Base-by-base conservation (phyloP, 129 eudicot species). In the Deinandra increscens region DNA sequence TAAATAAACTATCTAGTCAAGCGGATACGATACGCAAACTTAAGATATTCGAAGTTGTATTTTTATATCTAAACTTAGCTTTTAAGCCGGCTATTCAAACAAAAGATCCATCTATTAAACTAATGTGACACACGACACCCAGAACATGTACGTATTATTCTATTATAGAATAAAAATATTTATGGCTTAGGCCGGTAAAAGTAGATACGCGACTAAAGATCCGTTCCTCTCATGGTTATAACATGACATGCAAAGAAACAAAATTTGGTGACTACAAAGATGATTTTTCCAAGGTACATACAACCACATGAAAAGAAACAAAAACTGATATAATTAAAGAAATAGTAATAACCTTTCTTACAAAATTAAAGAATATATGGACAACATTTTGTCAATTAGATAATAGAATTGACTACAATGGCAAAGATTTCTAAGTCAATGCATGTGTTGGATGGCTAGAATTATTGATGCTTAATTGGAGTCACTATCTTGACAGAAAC, bases 401-500 rank as follows among this genome's bases (percentile, higher is more conserved):
- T 23, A 23, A 15, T 18, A 45, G 1, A 26, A 45, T n/a, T 66
- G 44, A 66, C 43, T 46, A 9, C 48, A 49, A 50, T 44, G 41
- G 46, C 19, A 33, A 6, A 49, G 18, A 20, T 50, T 46, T 34
- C 56, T 6, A 34, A 26, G 72, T 49, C 61, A 68, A 50, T 49
- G 60, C 44, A 15, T 48, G 41, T 34, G 14, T 49, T 68, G 44
- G 49, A 49, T 22, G 3, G 48, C 39, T 36, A 34, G 0, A 49
- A 50, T 49, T 36, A 51, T 59, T 59, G 41, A 26, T 50, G 70
- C 15, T 65, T 65, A 13, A 34, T 48, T 33, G 43, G 9, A 41
- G 71, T 66, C 71, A n/a, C n/a, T n/a, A n/a, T n/a, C n/a, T n/a
- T 13, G 71, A 46, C 14, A 45, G 20, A 15, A 46, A 46, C 56